Evolutionary conservation across 2,329 filamentous ascomycete genomes (phyloP), one percentile per base, ranked within the genome.

Genomic region (Didymella keratinophila): DNA sequence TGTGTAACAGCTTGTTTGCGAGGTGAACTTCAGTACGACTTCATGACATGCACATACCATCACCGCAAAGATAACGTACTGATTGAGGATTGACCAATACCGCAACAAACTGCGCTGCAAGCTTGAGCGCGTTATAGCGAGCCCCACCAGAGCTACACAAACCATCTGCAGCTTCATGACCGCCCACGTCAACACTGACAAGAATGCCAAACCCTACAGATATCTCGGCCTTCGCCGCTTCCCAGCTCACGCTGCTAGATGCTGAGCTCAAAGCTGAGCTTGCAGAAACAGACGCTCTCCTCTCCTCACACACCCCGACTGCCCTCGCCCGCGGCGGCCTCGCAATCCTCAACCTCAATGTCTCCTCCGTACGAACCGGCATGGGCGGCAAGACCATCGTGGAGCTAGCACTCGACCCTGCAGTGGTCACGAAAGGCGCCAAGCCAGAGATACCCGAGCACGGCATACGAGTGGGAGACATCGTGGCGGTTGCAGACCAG

Each of bases 361-460:
- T 96, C 32, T 81, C 84, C 11, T 89, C 90, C 18, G 90, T 91
- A 72, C 89, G 93, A 28, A 99, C 95, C 0, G 95, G 95, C 0
- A 82, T 97, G 36, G 95, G 93, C 16, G 95, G 95, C n/a, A 91
- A 92, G 64, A 92, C 91, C 0, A 89, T 99, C 1, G 80, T 97
- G 3, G 93, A 97, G 75, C 86, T 99, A 6, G 81, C 80, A 16
- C 81, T 87, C 0, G 94, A 97, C 70, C 79, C 86, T n/a, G 90
- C 92, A 0, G 84, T 89, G 2, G 73, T 72, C 21, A 64, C 69
- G 9, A 82, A 85, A 4, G 76, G 73, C 43, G 75, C 72, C 20
- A 75, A 71, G 42, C 77, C 81, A 0, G 86, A 87, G 62, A 79
- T 94, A 20, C 88, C 89, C 1, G 89, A 92, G 72, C 91, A 94